Evolutionary conservation across 2,329 filamentous ascomycete species (phyloP).

Genomic region (Calonectria crousiana): DNA sequence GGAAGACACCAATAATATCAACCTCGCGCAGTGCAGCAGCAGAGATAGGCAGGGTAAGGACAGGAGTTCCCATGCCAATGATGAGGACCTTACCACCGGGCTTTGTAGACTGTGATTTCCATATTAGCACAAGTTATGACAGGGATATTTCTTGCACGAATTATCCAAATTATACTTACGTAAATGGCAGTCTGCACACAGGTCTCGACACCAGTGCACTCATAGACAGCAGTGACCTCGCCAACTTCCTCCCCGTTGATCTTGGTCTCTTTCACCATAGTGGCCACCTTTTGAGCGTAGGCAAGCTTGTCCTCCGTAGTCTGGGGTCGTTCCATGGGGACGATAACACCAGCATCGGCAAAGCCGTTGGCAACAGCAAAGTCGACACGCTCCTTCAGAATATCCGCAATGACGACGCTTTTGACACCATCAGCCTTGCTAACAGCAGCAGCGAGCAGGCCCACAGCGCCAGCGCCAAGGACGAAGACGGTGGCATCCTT

Average conservation of each 20-base stretch:
- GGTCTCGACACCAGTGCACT: slow-evolving; percentile 83
- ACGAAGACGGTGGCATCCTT: slow-evolving; percentile 61
- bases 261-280: slow-evolving; percentile 52
- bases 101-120: slow-evolving; percentile 61
- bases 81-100: slow-evolving; percentile 78
- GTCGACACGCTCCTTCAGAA: slow-evolving; percentile 66
- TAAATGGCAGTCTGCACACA: slow-evolving; percentile 83
- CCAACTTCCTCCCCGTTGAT: slow-evolving; percentile 62
- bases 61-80: slow-evolving; percentile 79
- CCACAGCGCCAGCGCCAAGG: slow-evolving; percentile 72
- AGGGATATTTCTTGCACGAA: background rate
- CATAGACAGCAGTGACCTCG: slow-evolving; percentile 77
- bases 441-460: slow-evolving; percentile 71
- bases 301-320: slow-evolving; percentile 65
- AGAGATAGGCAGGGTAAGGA: slow-evolving; percentile 77
- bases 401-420: slow-evolving; percentile 66
- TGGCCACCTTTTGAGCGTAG: slow-evolving; percentile 63
- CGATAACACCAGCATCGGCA: slow-evolving; percentile 64
- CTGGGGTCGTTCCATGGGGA: slow-evolving; percentile 62
- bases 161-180: slow-evolving; percentile 50
- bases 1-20: slow-evolving; percentile 78
- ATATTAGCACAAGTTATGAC: background rate
- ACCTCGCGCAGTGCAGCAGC: slow-evolving; percentile 77
- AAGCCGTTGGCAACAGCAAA: slow-evolving; percentile 70
- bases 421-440: slow-evolving; percentile 59